These are phyloP conservation scores for Ogataea angusta DNA, from an alignment of 805 yeast genomes.

Conservation along the genomic window DNA sequence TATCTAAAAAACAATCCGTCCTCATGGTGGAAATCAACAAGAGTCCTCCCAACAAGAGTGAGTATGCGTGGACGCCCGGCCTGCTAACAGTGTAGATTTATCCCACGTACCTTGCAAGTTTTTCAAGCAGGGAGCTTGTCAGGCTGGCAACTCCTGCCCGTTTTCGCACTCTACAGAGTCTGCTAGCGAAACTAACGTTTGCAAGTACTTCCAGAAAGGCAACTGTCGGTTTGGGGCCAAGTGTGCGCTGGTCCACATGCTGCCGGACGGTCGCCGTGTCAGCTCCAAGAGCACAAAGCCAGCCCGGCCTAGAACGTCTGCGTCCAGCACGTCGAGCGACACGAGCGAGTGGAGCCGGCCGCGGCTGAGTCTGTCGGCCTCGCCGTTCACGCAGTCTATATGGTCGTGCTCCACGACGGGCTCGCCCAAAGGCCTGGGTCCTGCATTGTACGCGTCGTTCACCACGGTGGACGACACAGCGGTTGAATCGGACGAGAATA, in stretches of 20 bases:
- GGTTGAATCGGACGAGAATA: slow-evolving; percentile 31
- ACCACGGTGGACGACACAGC: slow-evolving; percentile 33
- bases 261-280: slow-evolving; percentile 85
- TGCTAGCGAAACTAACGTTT: slow-evolving; percentile 55
- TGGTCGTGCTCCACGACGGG: slow-evolving; percentile 19
- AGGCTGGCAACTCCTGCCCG: slow-evolving; percentile 90
- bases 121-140: slow-evolving; percentile 88
- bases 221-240: slow-evolving; percentile 92
- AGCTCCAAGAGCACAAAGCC: slow-evolving; percentile 40
- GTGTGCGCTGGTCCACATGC: slow-evolving; percentile 89
- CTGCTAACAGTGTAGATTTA: slow-evolving; percentile 41
- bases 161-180: slow-evolving; percentile 75
- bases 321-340: slow-evolving; percentile 12
- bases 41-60: slow-evolving; percentile 26
- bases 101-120: slow-evolving; percentile 97
- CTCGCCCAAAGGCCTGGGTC: slow-evolving; percentile 14
- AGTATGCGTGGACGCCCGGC: slow-evolving; percentile 4
- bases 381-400: slow-evolving; percentile 26
- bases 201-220: slow-evolving; percentile 95
- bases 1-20: neutral
- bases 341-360: slow-evolving; percentile 13
- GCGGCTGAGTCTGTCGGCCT: slow-evolving; percentile 19
- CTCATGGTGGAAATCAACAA: slow-evolving; percentile 11
- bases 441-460: slow-evolving; percentile 9
- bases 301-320: slow-evolving; percentile 8